Evolutionary conservation across 805 yeast species (phyloP), one percentile per base, ranked within the genome.

Genomic region (Candida parachauliodes): DNA sequence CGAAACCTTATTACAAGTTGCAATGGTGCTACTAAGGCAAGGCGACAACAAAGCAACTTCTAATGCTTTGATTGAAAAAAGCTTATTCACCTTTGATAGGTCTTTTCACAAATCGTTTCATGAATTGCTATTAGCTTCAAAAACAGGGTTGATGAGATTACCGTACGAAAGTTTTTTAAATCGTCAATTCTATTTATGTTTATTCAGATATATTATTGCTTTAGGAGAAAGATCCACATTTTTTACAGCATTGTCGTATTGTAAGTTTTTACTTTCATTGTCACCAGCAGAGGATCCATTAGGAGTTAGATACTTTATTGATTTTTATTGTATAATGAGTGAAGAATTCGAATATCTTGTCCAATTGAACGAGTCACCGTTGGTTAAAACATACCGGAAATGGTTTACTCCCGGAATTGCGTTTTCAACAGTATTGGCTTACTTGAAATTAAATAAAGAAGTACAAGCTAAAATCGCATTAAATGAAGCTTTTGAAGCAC

Each of bases 251-350:
- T 71, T 85, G 29, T 76, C 78, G 28, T 88, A 81, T 65, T 76
- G 84, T 49, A 87, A 85, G 54, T 65, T 81, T 5, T 63, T 88
- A 34, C 65, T 84, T 44, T 76, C 88, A 2, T 61, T 88, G 21
- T 68, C 77, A 24, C 95, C 95, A 1, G 71, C 79, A 2, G 85
- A 82, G 40, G 96, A 88, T 62, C 95, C 95, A 1, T 64, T 81
- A 36, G 95, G 95, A 16, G 88, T 83, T 9, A 71, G 95, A 45
- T 81, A 82, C 51, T 84, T 87, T 55, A 79, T 88, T 47, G 96
- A 88, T 54, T 80, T 75, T 51, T 88, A 84, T 52, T 81, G 91
- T 3, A 62, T 85, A 3, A 62, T 77, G 59, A 68, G 85, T 25
- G 79, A 72, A 22, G 86, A 86, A 43, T 77, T 72, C 51, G 65